Conservation (phyloP, 2,329 filamentous ascomycete species). For the Alternaria triticimaculans region DNA sequence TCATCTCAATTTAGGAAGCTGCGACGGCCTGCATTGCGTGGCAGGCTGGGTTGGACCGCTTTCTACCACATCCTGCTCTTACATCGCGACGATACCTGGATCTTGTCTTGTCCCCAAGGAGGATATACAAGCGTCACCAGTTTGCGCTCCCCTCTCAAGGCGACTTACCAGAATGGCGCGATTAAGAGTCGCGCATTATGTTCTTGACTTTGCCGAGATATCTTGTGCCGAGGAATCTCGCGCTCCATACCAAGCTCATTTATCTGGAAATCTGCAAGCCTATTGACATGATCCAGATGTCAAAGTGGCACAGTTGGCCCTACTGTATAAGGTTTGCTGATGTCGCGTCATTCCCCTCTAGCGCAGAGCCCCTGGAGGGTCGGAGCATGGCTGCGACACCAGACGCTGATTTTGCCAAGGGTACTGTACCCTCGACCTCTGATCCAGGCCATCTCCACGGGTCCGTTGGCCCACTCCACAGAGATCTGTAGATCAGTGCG, state of each 20-base stretch:
- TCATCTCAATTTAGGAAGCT: not conserved
- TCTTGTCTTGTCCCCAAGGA: not conserved
- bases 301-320: not conserved
- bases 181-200: not conserved
- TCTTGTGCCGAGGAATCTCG: not conserved
- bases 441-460: not conserved
- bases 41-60: not conserved
- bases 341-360: not conserved
- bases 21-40: not conserved
- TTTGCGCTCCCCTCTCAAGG: not conserved
- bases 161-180: not conserved
- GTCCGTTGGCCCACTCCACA: not conserved
- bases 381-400: not conserved
- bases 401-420: not conserved
- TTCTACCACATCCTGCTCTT: not conserved
- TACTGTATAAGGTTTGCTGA: not conserved
- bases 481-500: not conserved
- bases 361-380: not conserved
- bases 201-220: not conserved
- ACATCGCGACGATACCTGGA: not conserved
- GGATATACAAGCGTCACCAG: not conserved
- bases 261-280: not conserved
- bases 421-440: not conserved
- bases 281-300: not conserved
- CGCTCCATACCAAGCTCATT: not conserved